A percentile compares a stretch with the other conserved stretches of the same genome.
Conservation (phyloP, 371 early-diverging fungal genomes). For the Mucor racemosus region DNA sequence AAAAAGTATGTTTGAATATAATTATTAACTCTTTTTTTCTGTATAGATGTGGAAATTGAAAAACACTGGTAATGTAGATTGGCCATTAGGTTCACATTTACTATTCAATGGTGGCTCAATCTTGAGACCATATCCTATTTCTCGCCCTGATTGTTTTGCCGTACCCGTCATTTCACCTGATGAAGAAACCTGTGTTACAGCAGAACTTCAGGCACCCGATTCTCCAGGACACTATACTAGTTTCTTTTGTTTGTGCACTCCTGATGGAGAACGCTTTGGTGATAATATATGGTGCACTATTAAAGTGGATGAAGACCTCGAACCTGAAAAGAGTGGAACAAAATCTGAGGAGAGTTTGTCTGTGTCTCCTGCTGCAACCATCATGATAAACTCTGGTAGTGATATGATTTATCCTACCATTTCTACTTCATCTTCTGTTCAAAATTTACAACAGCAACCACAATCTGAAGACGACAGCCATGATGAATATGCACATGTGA, state of each 20-base stretch:
- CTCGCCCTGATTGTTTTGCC: slow-evolving; percentile 36
- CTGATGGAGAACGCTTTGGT: slow-evolving; percentile 68
- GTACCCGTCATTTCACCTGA: slow-evolving; percentile 55
- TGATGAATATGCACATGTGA: background rate
- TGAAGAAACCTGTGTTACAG: slow-evolving; percentile 60
- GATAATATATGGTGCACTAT: slow-evolving; percentile 71
- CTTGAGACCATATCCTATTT: slow-evolving; percentile 35
- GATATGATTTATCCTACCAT: slow-evolving; percentile 22
- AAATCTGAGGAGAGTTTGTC: background rate
- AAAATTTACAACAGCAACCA: background rate
- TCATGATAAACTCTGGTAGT: slow-evolving; percentile 13
- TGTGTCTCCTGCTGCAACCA: background rate
- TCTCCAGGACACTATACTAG: slow-evolving; percentile 63
- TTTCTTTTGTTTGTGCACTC: slow-evolving; percentile 67
- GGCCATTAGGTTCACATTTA: slow-evolving; percentile 68
- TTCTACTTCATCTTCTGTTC: slow-evolving; percentile 8
- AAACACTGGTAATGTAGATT: slow-evolving; percentile 64
- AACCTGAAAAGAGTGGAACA: slow-evolving; percentile 2
- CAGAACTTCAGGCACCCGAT: slow-evolving; percentile 69
- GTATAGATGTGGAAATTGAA: slow-evolving; percentile 71
- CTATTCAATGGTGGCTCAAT: slow-evolving; percentile 60
- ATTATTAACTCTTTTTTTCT: too few relatives aligned
- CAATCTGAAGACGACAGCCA: background rate
- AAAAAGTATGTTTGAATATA: too few relatives aligned
- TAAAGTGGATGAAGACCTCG: slow-evolving; percentile 36